Conservation (phyloP, 192 early-diverging fungal genomes). For the Allomyces macrogynus region DNA sequence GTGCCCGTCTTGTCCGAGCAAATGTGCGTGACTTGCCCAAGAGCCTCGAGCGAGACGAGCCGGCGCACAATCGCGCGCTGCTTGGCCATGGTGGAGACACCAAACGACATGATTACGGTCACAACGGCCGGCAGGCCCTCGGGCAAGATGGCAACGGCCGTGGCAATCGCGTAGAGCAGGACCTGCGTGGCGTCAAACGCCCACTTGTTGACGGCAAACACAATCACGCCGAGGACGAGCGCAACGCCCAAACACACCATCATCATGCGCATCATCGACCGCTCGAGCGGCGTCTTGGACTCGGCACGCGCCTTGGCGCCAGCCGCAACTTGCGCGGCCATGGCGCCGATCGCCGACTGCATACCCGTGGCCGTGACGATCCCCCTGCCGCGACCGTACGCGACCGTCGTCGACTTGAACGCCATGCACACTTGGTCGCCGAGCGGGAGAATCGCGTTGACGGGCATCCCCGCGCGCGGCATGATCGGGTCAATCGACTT, state of each 20-base stretch:
- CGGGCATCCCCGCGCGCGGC: conserved; percentile 19
- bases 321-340: conserved; percentile 63
- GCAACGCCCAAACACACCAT: conserved; percentile 47
- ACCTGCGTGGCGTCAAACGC: conserved; percentile 41
- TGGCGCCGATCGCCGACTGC: conserved; percentile 82
- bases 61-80: conserved; percentile 78
- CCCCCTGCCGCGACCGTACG: conserved; percentile 74
- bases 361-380: conserved; percentile 76
- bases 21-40: conserved; percentile 87
- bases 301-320: conserved; percentile 17
- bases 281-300: conserved; percentile 39
- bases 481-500: conserved; percentile 48
- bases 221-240: conserved; percentile 63
- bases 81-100: conserved; percentile 76
- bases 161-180: conserved; percentile 61
- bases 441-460: conserved; percentile 24
- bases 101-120: conserved; percentile 90
- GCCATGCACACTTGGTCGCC: conserved; percentile 89
- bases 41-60: conserved; percentile 78
- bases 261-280: conserved; percentile 67
- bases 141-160: conserved; percentile 91
- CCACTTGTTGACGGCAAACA: conserved; percentile 29
- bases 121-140: conserved; percentile 93
- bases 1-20: conserved; percentile 97
- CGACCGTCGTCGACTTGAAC: conserved; percentile 87